These are phyloP conservation scores for Alternaria arborescens DNA, from an alignment of 2,329 filamentous ascomycete genomes.

Conservation along the genomic window DNA sequence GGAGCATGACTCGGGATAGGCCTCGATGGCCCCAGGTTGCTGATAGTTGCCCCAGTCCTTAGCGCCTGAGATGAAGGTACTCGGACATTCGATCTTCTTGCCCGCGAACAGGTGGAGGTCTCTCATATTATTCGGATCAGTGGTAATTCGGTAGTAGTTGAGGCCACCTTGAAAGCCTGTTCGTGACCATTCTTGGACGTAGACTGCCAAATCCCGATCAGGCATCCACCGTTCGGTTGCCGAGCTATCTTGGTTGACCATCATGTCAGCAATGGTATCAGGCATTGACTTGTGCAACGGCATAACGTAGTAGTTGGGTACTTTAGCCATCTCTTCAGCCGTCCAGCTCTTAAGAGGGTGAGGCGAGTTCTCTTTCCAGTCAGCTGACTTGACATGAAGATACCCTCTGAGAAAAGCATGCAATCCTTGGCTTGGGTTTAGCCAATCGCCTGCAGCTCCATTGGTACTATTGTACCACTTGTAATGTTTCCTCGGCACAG, in stretches of 20 bases:
- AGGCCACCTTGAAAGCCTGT: conserved; percentile 72
- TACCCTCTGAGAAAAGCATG: conserved; percentile 71
- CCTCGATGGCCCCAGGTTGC: conserved; percentile 69
- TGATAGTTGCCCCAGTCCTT: conserved; percentile 75
- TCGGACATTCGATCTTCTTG: conserved; percentile 68
- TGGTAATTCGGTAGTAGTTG: conserved; percentile 73
- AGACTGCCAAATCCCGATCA: conserved; percentile 66
- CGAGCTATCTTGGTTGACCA: conserved; percentile 60
- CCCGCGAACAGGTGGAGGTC: conserved; percentile 69
- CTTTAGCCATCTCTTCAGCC: conserved; percentile 64
- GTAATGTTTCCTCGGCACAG: conserved; percentile 72
- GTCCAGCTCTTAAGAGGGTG: conserved; percentile 64
- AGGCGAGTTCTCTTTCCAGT: conserved; percentile 65
- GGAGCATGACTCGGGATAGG: conserved; percentile 61
- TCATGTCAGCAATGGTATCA: conserved; percentile 63
- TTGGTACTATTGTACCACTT: conserved; percentile 70
- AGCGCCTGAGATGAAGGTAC: conserved; percentile 67
- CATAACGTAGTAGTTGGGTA: conserved; percentile 77
- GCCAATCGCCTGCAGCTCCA: conserved; percentile 59
- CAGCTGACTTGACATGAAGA: conserved; percentile 72
- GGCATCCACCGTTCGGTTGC: conserved; percentile 65
- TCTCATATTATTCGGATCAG: conserved; percentile 57
- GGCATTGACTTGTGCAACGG: conserved; percentile 66
- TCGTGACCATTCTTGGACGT: conserved; percentile 67
- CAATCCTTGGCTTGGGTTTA: conserved; percentile 61